These are phyloP conservation scores for Venturia effusa DNA, from an alignment of 2,329 filamentous ascomycete genomes.

Conservation along the genomic window DNA sequence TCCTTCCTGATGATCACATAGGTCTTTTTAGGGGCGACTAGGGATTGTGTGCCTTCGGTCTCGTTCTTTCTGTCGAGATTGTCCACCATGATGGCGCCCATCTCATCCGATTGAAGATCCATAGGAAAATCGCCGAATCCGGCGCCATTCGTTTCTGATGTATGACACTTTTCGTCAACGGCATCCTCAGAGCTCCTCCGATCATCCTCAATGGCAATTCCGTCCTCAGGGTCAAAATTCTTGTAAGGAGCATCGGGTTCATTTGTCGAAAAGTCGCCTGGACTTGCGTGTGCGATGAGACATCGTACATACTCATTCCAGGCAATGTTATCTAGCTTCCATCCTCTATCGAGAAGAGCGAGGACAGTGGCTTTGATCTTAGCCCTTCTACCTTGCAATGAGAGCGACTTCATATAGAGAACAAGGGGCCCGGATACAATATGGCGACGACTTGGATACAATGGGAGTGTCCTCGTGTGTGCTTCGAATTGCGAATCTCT, in stretches of 20 bases:
- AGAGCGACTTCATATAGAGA: conserved; percentile 38
- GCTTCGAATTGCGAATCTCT: background rate
- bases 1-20: background rate
- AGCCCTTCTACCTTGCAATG: conserved; percentile 35
- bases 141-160: background rate
- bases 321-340: conserved; percentile 61
- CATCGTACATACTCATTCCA: conserved; percentile 67
- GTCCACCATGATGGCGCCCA: background rate
- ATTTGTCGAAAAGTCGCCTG: background rate
- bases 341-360: conserved; percentile 54
- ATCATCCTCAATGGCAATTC: background rate
- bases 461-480: background rate
- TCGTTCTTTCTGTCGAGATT: background rate
- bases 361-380: conserved; percentile 33
- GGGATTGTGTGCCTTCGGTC: background rate
- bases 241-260: background rate
- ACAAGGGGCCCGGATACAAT: conserved; percentile 36
- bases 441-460: conserved; percentile 26
- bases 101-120: background rate
- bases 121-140: background rate
- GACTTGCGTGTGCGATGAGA: conserved; percentile 42
- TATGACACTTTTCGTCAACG: background rate
- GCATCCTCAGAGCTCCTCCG: background rate
- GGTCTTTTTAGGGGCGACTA: background rate
- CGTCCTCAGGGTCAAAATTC: background rate